A percentile compares a stretch with the other conserved stretches of the same genome.
Evolutionary conservation across 2,329 filamentous ascomycete genomes (phyloP).

Genomic region (Drechmeria coniospora): DNA sequence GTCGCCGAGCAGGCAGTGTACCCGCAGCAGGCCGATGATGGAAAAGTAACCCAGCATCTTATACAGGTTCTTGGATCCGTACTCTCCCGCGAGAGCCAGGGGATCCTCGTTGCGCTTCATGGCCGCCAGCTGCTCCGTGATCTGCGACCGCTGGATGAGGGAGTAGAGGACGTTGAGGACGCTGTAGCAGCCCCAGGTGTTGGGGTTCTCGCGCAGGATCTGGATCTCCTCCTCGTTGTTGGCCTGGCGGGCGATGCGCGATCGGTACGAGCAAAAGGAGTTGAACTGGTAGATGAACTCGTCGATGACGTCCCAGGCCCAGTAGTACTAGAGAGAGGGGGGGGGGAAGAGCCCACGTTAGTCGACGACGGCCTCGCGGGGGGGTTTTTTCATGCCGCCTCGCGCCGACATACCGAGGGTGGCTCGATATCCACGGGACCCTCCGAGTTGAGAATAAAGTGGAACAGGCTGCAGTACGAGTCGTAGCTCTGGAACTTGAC

Average conservation of each 20-base stretch:
- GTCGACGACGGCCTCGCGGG: background rate
- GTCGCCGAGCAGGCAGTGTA: constrained; percentile 92
- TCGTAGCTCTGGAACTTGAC: constrained; percentile 98
- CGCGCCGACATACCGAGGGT: constrained; percentile 59
- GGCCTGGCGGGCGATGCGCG: constrained; percentile 69
- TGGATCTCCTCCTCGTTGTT: constrained; percentile 85
- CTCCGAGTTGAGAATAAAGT: constrained; percentile 97
- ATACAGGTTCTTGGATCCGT: constrained; percentile 87
- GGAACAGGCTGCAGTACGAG: constrained; percentile 97
- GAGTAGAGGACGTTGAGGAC: constrained; percentile 99
- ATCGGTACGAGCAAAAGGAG: constrained; percentile 94
- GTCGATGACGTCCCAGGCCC: constrained; percentile 99
- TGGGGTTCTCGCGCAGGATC: constrained; percentile 87
- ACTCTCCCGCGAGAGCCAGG: constrained; percentile 77
- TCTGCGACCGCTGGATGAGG: constrained; percentile 94
- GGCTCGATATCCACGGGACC: constrained; percentile 96
- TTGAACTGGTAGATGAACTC: constrained; percentile 99
- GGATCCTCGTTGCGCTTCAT: constrained; percentile 91
- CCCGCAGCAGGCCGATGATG: constrained; percentile 89
- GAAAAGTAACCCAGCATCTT: constrained; percentile 99
- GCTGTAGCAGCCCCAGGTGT: constrained; percentile 99
- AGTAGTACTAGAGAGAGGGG: constrained; percentile 62
- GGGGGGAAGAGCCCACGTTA: background rate
- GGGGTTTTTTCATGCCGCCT: too few relatives aligned
- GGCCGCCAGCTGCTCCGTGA: constrained; percentile 89